phyloP scores from a whole-genome alignment of 768 basidiomycete genomes.

The Strobilomyces echinocephalus region DNA sequence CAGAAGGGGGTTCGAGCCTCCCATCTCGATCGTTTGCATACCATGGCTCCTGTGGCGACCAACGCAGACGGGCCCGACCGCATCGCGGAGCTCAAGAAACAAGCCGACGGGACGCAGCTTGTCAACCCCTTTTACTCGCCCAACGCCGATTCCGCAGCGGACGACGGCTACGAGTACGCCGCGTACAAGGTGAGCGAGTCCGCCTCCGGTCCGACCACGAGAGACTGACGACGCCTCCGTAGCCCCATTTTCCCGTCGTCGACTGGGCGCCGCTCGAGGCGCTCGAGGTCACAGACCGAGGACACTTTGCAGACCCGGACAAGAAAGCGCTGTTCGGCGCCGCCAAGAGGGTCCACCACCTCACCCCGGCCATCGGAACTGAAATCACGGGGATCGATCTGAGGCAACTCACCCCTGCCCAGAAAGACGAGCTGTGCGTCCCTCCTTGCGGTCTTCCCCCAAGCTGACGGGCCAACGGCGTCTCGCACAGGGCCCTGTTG shows the following conservation, averaged over 20 bases:
- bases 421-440: slow-evolving; percentile 77
- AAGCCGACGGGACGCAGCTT: slow-evolving; percentile 19
- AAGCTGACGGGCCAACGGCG: slow-evolving; percentile 5
- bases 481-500: slow-evolving; percentile 52
- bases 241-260: slow-evolving; percentile 64
- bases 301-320: slow-evolving; percentile 58
- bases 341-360: slow-evolving; percentile 60
- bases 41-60: slow-evolving; percentile 51
- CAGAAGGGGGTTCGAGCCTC: neutral
- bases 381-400: slow-evolving; percentile 73
- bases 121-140: slow-evolving; percentile 72
- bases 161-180: slow-evolving; percentile 49
- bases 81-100: slow-evolving; percentile 23
- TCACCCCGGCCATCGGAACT: slow-evolving; percentile 72
- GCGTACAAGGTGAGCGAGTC: slow-evolving; percentile 49
- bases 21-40: neutral
- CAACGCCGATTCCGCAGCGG: slow-evolving; percentile 44
- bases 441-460: neutral
- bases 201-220: neutral
- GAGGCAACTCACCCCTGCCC: slow-evolving; percentile 54
- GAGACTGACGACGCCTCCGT: neutral
- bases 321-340: slow-evolving; percentile 63
- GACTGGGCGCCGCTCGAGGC: slow-evolving; percentile 62
- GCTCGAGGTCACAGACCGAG: slow-evolving; percentile 61
- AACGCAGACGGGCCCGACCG: slow-evolving; percentile 28